Base-by-base conservation (phyloP, 371 early-diverging fungal genomes). In the Zopfochytrium polystomum region DNA sequence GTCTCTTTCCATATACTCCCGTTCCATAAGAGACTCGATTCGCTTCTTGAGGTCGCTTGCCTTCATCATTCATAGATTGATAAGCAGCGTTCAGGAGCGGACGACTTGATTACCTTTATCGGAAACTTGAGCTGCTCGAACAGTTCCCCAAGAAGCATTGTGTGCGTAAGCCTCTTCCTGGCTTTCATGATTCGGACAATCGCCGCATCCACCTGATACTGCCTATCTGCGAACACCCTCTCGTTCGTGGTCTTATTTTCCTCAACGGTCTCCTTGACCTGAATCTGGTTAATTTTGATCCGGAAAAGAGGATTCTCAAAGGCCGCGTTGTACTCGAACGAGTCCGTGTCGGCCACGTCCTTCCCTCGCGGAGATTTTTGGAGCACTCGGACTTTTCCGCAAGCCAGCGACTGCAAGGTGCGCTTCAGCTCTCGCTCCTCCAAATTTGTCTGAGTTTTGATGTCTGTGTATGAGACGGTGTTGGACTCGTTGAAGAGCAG, bases 101-200 rank as follows among this genome's bases (percentile, higher is more conserved):
- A n/a, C n/a, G n/a, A n/a, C n/a, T n/a, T n/a, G n/a, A n/a, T n/a
- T 76, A 89, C 90, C 77, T 85, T 80, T 20, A 90, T 72, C 6
- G 88, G 83, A 62, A 92, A 96, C 62, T 87, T 86, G 25, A 94
- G 65, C 55, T 87, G 85, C 18, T 76, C 73, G 52, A 88, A 78
- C 9, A 96, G 66, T 61, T 90, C 91, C 25, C 75, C 79, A 48
- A 91, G 71, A 30, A 98, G 75, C 2, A 75, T 65, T 0, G 72
- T 70, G 68, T 93, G 93, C 18, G 76, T 71, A 25, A 90, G 58
- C 26, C 70, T 77, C 72, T 88, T 90, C 31, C 88, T 80, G 0
- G 87, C 80, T 74, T 98, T 98, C 92, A 96, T 88, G 49, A 96
- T 86, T 35, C 97, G 81, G 4, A 95, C 96, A 69, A 96, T 86